Evolutionary conservation across 345 rosid genomes (phyloP).

Genomic region (Abelmoschus esculentus): DNA sequence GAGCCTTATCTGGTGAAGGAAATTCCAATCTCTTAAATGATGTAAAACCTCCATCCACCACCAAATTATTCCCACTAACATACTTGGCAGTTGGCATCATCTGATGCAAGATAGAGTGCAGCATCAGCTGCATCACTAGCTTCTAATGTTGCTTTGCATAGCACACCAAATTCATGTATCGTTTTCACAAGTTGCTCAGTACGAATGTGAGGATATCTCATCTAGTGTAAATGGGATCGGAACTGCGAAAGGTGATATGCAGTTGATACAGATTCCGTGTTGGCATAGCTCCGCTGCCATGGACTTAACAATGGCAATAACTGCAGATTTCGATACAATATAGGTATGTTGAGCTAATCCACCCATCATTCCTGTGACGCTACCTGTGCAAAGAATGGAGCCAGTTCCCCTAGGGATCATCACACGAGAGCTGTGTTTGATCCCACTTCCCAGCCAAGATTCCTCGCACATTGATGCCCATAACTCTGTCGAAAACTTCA

Average conservation of each 20-base stretch:
- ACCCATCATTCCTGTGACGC: slow-evolving; percentile 58
- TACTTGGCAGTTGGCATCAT: slow-evolving; percentile 40
- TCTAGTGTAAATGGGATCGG: slow-evolving; percentile 56
- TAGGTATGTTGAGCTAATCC: slow-evolving; percentile 73
- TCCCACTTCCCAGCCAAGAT: slow-evolving; percentile 57
- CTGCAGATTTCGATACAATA: slow-evolving; percentile 46
- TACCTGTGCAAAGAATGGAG: slow-evolving; percentile 67
- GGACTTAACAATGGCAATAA: slow-evolving; percentile 54
- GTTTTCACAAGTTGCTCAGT: slow-evolving; percentile 27
- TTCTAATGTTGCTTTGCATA: slow-evolving; percentile 56
- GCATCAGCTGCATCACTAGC: slow-evolving; percentile 75
- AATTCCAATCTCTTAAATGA: slow-evolving; percentile 41
- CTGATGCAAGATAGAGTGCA: slow-evolving; percentile 70
- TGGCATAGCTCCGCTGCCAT: slow-evolving; percentile 61
- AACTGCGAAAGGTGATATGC: slow-evolving; percentile 73
- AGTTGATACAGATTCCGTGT: slow-evolving; percentile 60
- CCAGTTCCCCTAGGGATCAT: slow-evolving; percentile 66
- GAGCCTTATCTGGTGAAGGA: slow-evolving; percentile 42
- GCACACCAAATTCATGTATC: slow-evolving; percentile 34
- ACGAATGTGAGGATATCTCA: slow-evolving; percentile 42
- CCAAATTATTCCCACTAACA: slow-evolving; percentile 46
- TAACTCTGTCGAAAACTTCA: slow-evolving; percentile 48
- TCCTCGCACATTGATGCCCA: slow-evolving; percentile 64
- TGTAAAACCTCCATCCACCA: slow-evolving; percentile 91
- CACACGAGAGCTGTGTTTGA: slow-evolving; percentile 72